A percentile compares a stretch with the other conserved stretches of the same genome.
phyloP scores from a whole-genome alignment of 495 filamentous ascomycete genomes.

The Friedmanniomyces simplex region DNA sequence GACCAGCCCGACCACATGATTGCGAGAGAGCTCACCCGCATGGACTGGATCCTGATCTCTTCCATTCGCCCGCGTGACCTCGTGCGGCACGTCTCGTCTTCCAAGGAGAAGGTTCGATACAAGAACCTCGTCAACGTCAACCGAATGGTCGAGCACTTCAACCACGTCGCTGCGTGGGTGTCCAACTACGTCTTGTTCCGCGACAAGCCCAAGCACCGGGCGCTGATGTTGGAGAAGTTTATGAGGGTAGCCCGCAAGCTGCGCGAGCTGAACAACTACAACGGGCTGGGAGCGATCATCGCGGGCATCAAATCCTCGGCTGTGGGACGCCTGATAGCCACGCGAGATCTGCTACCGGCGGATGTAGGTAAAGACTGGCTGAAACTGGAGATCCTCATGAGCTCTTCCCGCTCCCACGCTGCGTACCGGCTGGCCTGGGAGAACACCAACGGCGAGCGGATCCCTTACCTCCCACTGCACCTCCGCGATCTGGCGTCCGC shows the following conservation, averaged over 20 bases:
- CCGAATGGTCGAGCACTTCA: constrained; percentile 91
- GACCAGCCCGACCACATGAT: constrained; percentile 68
- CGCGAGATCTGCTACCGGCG: constrained; percentile 61
- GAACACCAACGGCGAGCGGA: constrained; percentile 78
- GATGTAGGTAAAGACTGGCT: constrained; percentile 71
- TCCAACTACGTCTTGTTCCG: constrained; percentile 83
- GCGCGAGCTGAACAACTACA: constrained; percentile 92
- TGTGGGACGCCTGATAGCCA: constrained; percentile 76
- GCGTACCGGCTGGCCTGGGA: constrained; percentile 95
- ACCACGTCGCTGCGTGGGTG: constrained; percentile 86
- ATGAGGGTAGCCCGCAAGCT: constrained; percentile 59
- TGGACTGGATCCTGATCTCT: constrained; percentile 95
- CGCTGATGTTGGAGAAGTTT: constrained; percentile 81
- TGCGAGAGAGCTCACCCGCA: constrained; percentile 82
- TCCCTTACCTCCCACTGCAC: constrained; percentile 90
- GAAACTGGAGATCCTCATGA: constrained; percentile 84
- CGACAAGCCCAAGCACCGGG: constrained; percentile 92
- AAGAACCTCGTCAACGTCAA: constrained; percentile 70
- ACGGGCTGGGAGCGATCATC: constrained; percentile 81
- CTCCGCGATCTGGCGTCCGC: constrained; percentile 80
- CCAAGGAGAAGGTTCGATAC: constrained; percentile 1
- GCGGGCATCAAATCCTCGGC: constrained; percentile 85
- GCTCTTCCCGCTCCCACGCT: constrained; percentile 78
- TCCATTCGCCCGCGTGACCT: constrained; percentile 93
- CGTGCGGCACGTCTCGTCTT: constrained; percentile 67